These are phyloP conservation scores for Wickerhamiella brachini DNA, from an alignment of 805 yeast genomes.

Conservation along the genomic window DNA sequence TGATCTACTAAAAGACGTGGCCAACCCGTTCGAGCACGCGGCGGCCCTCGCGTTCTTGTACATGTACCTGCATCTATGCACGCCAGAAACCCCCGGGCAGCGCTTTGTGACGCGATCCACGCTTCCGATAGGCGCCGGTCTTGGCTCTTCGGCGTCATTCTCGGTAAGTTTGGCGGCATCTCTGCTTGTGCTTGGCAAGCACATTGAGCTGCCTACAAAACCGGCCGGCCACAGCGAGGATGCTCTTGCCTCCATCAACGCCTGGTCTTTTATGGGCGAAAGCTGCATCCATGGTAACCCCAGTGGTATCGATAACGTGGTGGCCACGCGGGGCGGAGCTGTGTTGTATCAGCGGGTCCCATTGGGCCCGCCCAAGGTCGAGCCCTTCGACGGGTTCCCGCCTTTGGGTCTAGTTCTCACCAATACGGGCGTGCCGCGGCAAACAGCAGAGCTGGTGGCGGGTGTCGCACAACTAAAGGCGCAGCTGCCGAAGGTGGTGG, in stretches of 20 bases:
- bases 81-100: conserved; percentile 33
- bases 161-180: conserved; percentile 77
- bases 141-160: conserved; percentile 87
- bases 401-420: conserved; percentile 60
- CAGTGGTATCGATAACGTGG: conserved; percentile 92
- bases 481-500: conserved; percentile 40
- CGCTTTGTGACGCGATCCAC: conserved; percentile 64
- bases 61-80: conserved; percentile 48
- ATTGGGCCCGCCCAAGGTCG: conserved; percentile 41
- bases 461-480: conserved; percentile 47
- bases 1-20: conserved; percentile 27
- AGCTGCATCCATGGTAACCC: conserved; percentile 94
- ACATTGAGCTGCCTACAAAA: conserved; percentile 30
- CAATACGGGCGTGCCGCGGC: conserved; percentile 75
- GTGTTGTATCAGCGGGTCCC: conserved; percentile 60
- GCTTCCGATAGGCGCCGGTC: conserved; percentile 90
- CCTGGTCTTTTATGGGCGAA: conserved; percentile 88
- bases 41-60: conserved; percentile 80
- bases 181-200: conserved; percentile 42
- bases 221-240: conserved; percentile 10
- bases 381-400: conserved; percentile 61
- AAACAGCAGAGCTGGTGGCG: conserved; percentile 73
- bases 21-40: conserved; percentile 48
- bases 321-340: conserved; percentile 93
- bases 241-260: conserved; percentile 40